These are phyloP conservation scores for Cyanodermella asteris DNA, from an alignment of 2,329 filamentous ascomycete species.

Conservation along the genomic window DNA sequence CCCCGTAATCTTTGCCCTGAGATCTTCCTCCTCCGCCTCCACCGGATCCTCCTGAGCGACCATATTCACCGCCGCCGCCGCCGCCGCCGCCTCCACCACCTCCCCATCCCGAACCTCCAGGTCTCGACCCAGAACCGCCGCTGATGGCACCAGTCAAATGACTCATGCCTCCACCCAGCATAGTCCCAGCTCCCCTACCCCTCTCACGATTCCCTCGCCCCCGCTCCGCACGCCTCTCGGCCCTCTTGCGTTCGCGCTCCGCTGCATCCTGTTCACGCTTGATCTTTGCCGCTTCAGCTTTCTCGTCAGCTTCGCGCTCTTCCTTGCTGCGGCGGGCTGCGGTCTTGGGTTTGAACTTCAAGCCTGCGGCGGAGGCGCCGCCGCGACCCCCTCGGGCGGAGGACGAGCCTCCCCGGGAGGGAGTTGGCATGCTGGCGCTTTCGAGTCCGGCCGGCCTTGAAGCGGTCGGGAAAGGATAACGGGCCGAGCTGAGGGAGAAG, in stretches of 20 bases:
- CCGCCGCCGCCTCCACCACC: slow-evolving; percentile 1
- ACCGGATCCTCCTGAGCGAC: slow-evolving; percentile 10
- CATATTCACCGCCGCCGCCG: slow-evolving; percentile 10
- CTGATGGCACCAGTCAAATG: slow-evolving; percentile 1
- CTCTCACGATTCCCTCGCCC: slow-evolving; percentile 5
- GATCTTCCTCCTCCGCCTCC: slow-evolving; percentile 11
- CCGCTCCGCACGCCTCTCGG: slow-evolving; percentile 2
- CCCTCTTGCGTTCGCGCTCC: slow-evolving; percentile 1
- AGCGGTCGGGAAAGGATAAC: too few species aligned
- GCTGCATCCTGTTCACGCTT: slow-evolving; percentile 18
- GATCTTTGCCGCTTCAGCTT: slow-evolving; percentile 19
- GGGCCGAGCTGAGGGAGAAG: too few species aligned
- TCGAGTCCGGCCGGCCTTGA: too few species aligned
- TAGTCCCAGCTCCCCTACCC: slow-evolving; percentile 4
- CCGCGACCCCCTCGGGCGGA: slow-evolving; percentile 11
- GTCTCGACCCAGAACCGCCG: slow-evolving; percentile 1
- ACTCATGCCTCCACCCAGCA: slow-evolving; percentile 5
- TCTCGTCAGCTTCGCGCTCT: slow-evolving; percentile 22
- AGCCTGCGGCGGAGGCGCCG: slow-evolving; percentile 15
- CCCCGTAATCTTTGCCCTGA: slow-evolving; percentile 10
- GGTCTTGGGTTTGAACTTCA: slow-evolving; percentile 22
- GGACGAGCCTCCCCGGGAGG: slow-evolving; percentile 19
- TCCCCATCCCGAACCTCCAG: slow-evolving; percentile 1
- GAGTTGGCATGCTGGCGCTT: too few species aligned
- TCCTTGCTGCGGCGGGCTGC: slow-evolving; percentile 21